Evolutionary conservation across 495 filamentous ascomycete genomes (phyloP), one percentile per base, ranked within the genome.

Genomic region (Penicillium cinerascens): DNA sequence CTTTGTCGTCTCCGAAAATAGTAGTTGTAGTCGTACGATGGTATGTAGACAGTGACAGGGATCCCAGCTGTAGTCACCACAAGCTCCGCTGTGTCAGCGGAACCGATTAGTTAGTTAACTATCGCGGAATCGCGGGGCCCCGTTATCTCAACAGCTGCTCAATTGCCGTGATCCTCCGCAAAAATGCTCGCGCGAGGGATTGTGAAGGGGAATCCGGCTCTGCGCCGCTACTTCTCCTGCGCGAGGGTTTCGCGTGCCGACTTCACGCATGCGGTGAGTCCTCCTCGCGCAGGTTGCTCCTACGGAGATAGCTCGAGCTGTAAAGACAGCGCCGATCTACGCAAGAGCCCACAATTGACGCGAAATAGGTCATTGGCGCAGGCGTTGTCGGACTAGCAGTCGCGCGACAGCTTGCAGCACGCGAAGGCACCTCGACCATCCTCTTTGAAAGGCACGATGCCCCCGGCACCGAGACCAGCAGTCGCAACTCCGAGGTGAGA

Each of bases 321-420:
- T 6, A 25, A 13, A 44, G 40, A 18, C 39, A 2, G 13, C n/a
- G n/a, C n/a, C n/a, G n/a, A n/a, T n/a, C n/a, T n/a, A n/a, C n/a
- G 6, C 22, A 8, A 39, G 44, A 44, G 42, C 21, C 25, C 51
- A 8, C 10, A 42, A 51, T 58, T 55, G 41, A 64, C 44, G 43
- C 22, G 4, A 17, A 17, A 42, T 27, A 91, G 87, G 81, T 95
- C 3, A 88, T 98, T 47, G 93, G 95, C 54, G 93, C 79, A 51
- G 93, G 93, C 17, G 93, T 89, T 1, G 88, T 98, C 21, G 93
- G 93, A 4, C 82, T 98, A 3, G 88, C 93, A n/a, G 81, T 95
- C 54, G 90, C 93, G 1, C 80, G 87, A 2, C 78, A 83, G 57
- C 73, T 98, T 22, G 87, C 93, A 46, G 73, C 65, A 15, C 73